A percentile compares a stretch with the other conserved stretches of the same genome.
Conservation (phyloP, 2,329 filamentous ascomycete genomes). For the Fusarium multiceps region DNA sequence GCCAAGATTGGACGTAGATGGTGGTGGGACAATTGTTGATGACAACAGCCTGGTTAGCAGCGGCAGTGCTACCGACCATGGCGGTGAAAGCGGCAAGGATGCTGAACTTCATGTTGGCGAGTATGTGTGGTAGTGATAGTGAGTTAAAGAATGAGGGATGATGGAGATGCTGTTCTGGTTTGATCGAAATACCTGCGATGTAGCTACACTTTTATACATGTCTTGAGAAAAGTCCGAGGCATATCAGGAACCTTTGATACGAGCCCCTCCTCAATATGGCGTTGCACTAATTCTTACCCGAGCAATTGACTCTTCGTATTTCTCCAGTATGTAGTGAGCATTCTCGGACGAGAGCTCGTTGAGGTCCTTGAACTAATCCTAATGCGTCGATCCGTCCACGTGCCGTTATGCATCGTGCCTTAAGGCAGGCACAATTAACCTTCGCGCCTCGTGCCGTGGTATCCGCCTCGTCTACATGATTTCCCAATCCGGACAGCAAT, state of each 20-base stretch:
- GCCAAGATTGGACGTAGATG: conserved; percentile 44
- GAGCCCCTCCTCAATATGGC: background rate
- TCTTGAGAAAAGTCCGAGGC: too few species aligned
- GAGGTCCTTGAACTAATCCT: background rate
- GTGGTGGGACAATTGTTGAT: conserved; percentile 50
- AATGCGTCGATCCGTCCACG: background rate
- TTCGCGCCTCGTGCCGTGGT: background rate
- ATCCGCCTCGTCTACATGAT: background rate
- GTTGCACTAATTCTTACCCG: background rate
- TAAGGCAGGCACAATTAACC: background rate
- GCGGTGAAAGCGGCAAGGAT: conserved; percentile 45
- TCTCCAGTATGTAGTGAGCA: background rate
- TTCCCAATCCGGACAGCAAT: background rate
- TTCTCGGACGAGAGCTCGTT: background rate
- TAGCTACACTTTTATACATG: background rate
- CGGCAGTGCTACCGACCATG: conserved; percentile 45
- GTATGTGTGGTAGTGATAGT: background rate
- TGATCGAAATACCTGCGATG: fast-evolving
- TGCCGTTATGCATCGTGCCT: background rate
- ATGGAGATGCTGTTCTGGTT: background rate
- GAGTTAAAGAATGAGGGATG: background rate
- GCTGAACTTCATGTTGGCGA: conserved; percentile 47
- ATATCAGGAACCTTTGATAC: background rate
- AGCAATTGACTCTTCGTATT: background rate
- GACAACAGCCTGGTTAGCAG: conserved; percentile 52